phyloP scores from a whole-genome alignment of 2,329 filamentous ascomycete species.

The Fusarium vanettenii region DNA sequence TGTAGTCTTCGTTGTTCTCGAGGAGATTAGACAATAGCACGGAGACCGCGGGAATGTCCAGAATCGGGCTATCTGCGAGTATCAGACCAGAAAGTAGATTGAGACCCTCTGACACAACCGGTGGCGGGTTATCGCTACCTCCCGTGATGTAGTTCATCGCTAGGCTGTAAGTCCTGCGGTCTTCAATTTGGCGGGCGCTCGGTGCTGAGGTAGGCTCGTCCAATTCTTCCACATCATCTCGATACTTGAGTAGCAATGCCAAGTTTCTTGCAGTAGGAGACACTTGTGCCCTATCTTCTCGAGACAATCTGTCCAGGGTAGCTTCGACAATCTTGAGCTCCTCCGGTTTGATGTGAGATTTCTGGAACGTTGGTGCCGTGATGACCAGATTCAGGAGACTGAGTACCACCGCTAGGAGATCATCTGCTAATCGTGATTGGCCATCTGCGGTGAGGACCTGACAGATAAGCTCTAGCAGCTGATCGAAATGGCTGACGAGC shows the following conservation, averaged over 20 bases:
- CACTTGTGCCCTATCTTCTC: constrained; percentile 52
- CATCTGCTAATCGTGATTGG: constrained; percentile 56
- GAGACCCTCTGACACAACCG: constrained; percentile 74
- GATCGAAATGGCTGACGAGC: constrained; percentile 71
- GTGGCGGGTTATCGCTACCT: constrained; percentile 70
- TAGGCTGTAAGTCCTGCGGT: constrained; percentile 70
- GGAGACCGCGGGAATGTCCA: constrained; percentile 75
- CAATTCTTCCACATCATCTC: constrained; percentile 63
- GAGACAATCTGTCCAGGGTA: constrained; percentile 59
- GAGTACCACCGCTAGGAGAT: constrained; percentile 64
- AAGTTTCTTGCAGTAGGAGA: constrained; percentile 68
- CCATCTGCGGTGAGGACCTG: constrained; percentile 66
- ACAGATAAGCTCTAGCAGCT: constrained; percentile 72
- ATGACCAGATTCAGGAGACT: constrained; percentile 72
- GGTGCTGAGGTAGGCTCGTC: constrained; percentile 52
- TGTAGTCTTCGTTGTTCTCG: constrained; percentile 76
- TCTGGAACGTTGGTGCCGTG: constrained; percentile 67
- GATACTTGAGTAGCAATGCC: constrained; percentile 65
- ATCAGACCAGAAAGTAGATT: constrained; percentile 71
- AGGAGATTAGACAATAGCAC: constrained; percentile 74
- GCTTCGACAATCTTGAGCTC: constrained; percentile 60
- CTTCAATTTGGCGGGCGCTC: constrained; percentile 65
- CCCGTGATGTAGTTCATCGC: constrained; percentile 72
- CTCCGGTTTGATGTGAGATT: constrained; percentile 55
- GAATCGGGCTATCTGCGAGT: constrained; percentile 62